Conservation (phyloP, 2,329 filamentous ascomycete genomes). For the Gaeumannomyces sp. region DNA sequence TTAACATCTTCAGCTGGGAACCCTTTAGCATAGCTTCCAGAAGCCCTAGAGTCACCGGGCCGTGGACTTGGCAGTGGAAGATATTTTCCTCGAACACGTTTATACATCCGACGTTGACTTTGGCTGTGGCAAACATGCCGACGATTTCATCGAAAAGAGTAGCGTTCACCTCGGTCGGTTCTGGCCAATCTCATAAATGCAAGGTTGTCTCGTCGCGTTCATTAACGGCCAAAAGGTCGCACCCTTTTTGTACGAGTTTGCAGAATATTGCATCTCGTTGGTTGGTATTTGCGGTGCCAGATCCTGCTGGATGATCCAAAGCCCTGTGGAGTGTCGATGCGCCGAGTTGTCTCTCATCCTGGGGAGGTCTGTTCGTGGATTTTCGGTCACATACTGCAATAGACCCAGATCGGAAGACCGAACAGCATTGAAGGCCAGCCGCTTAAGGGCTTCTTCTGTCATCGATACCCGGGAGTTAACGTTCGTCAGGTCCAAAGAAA, state of each 20-base stretch:
- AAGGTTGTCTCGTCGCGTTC: neutral
- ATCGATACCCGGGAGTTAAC: neutral
- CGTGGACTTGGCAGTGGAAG: neutral
- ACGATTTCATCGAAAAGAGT: neutral
- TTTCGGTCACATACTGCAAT: neutral
- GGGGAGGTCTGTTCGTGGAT: neutral
- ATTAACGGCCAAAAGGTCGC: neutral
- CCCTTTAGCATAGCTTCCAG: neutral
- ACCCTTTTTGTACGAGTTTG: neutral
- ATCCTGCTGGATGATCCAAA: too few relatives aligned
- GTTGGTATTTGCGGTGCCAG: neutral
- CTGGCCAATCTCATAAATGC: neutral
- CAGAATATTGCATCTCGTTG: neutral
- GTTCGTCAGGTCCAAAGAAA: neutral
- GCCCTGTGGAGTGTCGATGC: too few relatives aligned
- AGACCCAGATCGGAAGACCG: neutral
- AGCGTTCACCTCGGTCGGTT: fast-evolving
- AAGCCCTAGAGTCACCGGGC: neutral
- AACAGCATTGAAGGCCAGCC: neutral
- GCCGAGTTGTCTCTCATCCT: neutral
- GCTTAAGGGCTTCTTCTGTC: neutral
- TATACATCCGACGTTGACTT: neutral
- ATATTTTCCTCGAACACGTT: neutral
- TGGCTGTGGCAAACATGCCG: neutral
- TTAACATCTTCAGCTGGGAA: neutral